These are phyloP conservation scores for Umbelopsis sp. DNA, from an alignment of 371 early-diverging fungal genomes.

Conservation along the genomic window DNA sequence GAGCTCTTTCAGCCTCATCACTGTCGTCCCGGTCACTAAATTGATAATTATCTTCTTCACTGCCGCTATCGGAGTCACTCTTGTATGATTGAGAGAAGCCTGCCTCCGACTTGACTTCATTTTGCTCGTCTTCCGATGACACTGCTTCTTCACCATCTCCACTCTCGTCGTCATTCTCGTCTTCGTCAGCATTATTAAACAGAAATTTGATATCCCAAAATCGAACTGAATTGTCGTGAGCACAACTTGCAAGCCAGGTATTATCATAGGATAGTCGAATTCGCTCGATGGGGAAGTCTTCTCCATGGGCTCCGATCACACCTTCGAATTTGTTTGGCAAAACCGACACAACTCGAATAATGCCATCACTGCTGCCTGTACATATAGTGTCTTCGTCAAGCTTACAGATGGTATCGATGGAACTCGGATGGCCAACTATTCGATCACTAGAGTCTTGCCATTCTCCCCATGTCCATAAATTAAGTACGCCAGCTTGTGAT, in stretches of 20 bases:
- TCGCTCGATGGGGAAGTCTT: conserved; percentile 82
- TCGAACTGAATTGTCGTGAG: conserved; percentile 80
- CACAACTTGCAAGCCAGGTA: conserved; percentile 72
- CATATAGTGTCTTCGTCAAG: conserved; percentile 78
- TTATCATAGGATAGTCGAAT: conserved; percentile 65
- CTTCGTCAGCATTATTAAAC: conserved; percentile 45
- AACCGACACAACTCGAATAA: conserved; percentile 72
- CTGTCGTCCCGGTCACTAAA: conserved; percentile 19
- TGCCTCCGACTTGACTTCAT: not conserved
- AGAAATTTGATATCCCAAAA: conserved; percentile 81
- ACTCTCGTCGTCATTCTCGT: conserved; percentile 31
- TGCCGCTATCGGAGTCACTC: not conserved
- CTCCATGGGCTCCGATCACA: conserved; percentile 80
- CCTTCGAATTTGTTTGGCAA: conserved; percentile 83
- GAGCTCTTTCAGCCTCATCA: conserved; percentile 10
- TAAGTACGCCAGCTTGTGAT: conserved; percentile 81
- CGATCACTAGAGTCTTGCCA: conserved; percentile 88
- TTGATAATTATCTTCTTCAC: not conserved
- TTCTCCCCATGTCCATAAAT: conserved; percentile 73
- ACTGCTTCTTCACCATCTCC: conserved; percentile 15
- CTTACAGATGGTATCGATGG: conserved; percentile 80
- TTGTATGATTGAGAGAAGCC: conserved; percentile 1
- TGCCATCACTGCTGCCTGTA: conserved; percentile 90
- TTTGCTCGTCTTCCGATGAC: not conserved
- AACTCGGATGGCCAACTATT: conserved; percentile 88